phyloP scores from a whole-genome alignment of 305 asterid genomes.

The Solanum aculeatissimum region DNA sequence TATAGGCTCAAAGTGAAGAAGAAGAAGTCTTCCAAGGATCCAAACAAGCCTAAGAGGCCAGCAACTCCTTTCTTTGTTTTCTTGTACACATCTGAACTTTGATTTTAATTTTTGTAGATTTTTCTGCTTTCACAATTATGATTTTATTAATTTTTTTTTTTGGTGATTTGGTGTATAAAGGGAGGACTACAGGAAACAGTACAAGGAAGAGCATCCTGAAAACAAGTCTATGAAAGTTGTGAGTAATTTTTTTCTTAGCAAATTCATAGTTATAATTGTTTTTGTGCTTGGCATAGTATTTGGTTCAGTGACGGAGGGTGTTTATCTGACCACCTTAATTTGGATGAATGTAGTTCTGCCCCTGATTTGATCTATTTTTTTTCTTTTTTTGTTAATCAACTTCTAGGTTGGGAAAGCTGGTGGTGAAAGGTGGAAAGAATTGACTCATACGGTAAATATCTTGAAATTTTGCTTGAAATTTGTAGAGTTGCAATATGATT shows the following conservation, averaged over 20 bases:
- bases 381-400: not conserved
- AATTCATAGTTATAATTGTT: not conserved
- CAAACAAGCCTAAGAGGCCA: constrained; percentile 63
- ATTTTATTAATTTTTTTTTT: not conserved
- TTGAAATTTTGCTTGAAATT: not conserved
- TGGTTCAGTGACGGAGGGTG: too few relatives aligned
- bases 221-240: constrained; percentile 51
- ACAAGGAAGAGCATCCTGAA: constrained; percentile 44
- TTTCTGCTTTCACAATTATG: not conserved
- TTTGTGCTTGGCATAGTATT: not conserved
- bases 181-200: constrained; percentile 54
- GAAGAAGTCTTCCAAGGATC: constrained; percentile 40
- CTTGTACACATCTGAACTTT: constrained; percentile 23
- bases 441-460: constrained; percentile 26
- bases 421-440: constrained; percentile 53
- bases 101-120: not conserved
- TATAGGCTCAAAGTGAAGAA: constrained; percentile 69
- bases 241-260: not conserved
- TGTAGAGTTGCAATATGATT: too few relatives aligned
- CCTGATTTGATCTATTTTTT: too few relatives aligned
- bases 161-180: constrained; percentile 11
- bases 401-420: constrained; percentile 46
- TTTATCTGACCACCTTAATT: too few relatives aligned
- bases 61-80: constrained; percentile 54
- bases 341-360: too few relatives aligned